These are phyloP conservation scores for Mycena crocata DNA, from an alignment of 768 basidiomycete genomes.

Conservation along the genomic window DNA sequence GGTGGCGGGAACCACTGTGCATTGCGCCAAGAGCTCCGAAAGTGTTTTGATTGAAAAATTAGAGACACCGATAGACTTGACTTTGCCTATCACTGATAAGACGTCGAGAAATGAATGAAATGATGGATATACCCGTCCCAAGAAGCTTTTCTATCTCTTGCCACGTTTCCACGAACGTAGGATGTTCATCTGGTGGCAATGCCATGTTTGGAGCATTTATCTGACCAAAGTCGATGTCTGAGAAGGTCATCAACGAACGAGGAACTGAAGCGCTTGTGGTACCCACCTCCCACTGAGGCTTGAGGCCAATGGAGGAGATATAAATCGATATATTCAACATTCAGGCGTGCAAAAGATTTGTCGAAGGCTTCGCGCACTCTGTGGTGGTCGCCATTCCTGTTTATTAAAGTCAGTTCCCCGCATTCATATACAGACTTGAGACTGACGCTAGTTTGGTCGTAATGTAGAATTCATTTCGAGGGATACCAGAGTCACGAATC, in stretches of 20 bases:
- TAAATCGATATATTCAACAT: constrained; percentile 56
- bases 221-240: constrained; percentile 17
- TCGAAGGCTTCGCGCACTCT: constrained; percentile 52
- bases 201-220: constrained; percentile 10
- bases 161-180: constrained; percentile 45
- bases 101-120: constrained; percentile 37
- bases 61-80: constrained; percentile 63
- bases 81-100: constrained; percentile 46
- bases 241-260: neutral
- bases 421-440: constrained; percentile 35
- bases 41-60: constrained; percentile 65
- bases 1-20: constrained; percentile 60
- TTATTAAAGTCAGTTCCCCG: neutral
- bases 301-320: constrained; percentile 45
- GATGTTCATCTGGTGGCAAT: constrained; percentile 36
- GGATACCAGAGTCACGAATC: constrained; percentile 57
- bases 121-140: constrained; percentile 34
- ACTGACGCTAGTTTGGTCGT: constrained; percentile 58
- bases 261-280: neutral
- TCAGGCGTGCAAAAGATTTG: constrained; percentile 46
- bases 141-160: constrained; percentile 47
- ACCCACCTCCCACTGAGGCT: constrained; percentile 14
- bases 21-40: constrained; percentile 53
- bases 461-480: constrained; percentile 58
- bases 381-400: constrained; percentile 42